Evolutionary conservation across 208 protist species (phyloP), one percentile per base, ranked within the genome.

Genomic region (Leishmania turanica): DNA sequence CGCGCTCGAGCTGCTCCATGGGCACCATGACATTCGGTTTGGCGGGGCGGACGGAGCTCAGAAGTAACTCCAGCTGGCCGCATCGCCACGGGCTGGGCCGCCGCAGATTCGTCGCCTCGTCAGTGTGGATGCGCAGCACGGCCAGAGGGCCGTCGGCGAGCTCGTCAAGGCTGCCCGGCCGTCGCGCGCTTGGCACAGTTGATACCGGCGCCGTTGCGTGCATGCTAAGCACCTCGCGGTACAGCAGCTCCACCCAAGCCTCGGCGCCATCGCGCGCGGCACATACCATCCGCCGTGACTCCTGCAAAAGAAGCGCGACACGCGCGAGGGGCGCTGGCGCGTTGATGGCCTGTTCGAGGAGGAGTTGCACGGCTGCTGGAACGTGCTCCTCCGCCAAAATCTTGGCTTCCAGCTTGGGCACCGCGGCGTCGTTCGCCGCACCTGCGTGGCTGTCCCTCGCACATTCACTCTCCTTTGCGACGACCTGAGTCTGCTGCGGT

Each of bases 1-100:
- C 90, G 49, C 92, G 88, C 56, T 89, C 53, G 80, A 94, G 92
- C 40, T 83, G 73, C 1, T 82, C 78, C 45, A 84, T 51, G 15
- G 80, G 78, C 1, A 93, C 69, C 70, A 62, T 21, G 3, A 40
- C 45, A 1, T 37, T 49, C 6, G 75, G n/a, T 60, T 40, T 31
- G 56, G 71, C 75, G 80, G 79, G 82, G 79, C 90, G 86, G 17
- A 96, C 77, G 53, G 72, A 78, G 60, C 81, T 76, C 51, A 96
- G 77, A 24, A 89, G 75, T 9, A 95, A 21, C 73, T 95, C 92
- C 56, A 93, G 51, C 58, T 81, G 70, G 2, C 82, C 60, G 62
- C 82, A 85, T 2, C 60, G 82, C 82, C 82, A 85, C 11, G 60
- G 71, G 64, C 82, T 85, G 0, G 82, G 82, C 17, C 2, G 47